Evolutionary conservation across 108 stramenopile genomes (phyloP), one percentile per base, ranked within the genome.

Genomic region (Nitzschia sp.): DNA sequence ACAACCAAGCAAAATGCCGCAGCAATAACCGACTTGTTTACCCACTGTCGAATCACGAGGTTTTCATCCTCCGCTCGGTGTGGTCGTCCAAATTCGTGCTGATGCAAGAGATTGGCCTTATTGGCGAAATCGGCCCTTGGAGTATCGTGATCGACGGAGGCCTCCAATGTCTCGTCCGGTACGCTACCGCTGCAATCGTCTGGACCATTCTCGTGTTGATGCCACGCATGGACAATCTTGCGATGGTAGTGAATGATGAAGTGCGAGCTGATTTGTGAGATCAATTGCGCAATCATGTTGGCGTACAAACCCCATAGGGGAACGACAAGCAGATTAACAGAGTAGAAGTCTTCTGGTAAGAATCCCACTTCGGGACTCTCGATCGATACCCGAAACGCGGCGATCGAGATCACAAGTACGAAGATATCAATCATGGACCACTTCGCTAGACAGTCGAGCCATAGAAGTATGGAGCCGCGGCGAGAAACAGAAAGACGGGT

Each of bases 241-340:
- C 88, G 79, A 65, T 93, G 92, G 49, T 88, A 93, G 54, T 93
- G 86, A 46, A 93, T 90, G 36, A 93, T 86, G 64, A 87, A 58
- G 54, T 93, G 92, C 38, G 85, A 88, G 42, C 83, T 87, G 42
- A 93, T 68, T 46, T 93, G 92, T 6, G 86, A 84, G 0, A 90
- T 47, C 25, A 93, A 51, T 74, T 90, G 89, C 1, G 92, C 92
- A 32, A 86, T 76, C 87, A 93, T 78, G 67, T 90, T 90, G 0
- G 92, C 86, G 70, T 90, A 93, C 2, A 93, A 58, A 18, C 92
- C 92, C 92, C 92, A 93, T 9, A 84, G 64, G 18, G 92, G 92
- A 27, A 90, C 71, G 0, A 93, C 87, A 57, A 90, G 54, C 64
- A 93, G 70, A 15, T 90, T 74, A 21, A 93, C 61, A 5, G 80